Evolutionary conservation across 2,329 filamentous ascomycete genomes (phyloP), one percentile per base, ranked within the genome.

Genomic region (Coniella lustricola): DNA sequence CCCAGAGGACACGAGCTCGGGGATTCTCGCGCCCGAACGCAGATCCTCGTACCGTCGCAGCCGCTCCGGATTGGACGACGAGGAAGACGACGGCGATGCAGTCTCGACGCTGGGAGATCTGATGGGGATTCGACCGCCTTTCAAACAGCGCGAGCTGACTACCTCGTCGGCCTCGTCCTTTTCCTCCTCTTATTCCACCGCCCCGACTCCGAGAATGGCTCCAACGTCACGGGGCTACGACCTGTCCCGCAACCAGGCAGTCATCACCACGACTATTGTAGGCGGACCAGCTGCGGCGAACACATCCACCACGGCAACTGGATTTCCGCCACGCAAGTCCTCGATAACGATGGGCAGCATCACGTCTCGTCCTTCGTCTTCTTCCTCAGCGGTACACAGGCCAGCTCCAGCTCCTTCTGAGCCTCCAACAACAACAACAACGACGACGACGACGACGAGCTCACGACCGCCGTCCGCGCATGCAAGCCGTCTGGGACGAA

Each of bases 71-170:
- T 5, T 5, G 5, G 25, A 29, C 25, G 25, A 29, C 25, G 39
- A 44, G 18, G 44, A 50, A 32, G 44, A 48, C 38, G 44, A 53
- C 16, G 42, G 37, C n/a, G 51, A 50, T 17, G 44, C 51, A 4
- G n/a, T 36, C 13, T 50, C 51, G 16, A 53, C 48, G 9, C 25
- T 52, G 18, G 50, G 50, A 13, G 46, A 44, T 12, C 21, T 52
- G 18, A 41, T 33, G 40, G 48, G 29, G n/a, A 50, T 52, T 7
- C 20, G 35, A 25, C 41, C 40, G 3, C 35, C 47, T 1, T 16
- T 34, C 12, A 5, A 35, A 5, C 13, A 35, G 12, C 33, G 12
- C 13, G 33, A 29, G 25, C 25, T 29, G 25, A 5, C 25, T 29
- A 10, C 25, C 10, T 29, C 25, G 5, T 29, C 25, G 5, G 25